Percentiles rank a stretch among this genome's conserved stretches.
These are phyloP conservation scores for Alternaria dauci DNA, from an alignment of 2,329 filamentous ascomycete species.

Conservation along the genomic window DNA sequence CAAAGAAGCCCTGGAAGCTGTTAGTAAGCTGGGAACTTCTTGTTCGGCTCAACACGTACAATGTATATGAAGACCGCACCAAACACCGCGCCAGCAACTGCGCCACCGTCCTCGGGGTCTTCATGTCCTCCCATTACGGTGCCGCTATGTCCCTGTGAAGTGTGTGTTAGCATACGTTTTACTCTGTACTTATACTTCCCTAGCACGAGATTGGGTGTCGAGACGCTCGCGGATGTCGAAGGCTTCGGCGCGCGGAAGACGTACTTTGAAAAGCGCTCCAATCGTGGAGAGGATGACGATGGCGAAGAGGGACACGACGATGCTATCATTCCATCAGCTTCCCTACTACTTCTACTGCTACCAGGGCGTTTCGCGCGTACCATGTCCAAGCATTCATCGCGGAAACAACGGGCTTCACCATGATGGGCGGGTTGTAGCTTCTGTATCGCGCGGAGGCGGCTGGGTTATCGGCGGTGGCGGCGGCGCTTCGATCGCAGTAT, in stretches of 20 bases:
- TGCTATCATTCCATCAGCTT: constrained; percentile 62
- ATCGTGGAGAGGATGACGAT: constrained; percentile 71
- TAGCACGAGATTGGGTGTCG: background rate
- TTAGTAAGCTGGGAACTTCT: constrained; percentile 3
- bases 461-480: constrained; percentile 23
- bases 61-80: constrained; percentile 87
- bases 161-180: constrained; percentile 28
- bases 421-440: constrained; percentile 53
- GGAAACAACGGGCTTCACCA: constrained; percentile 98
- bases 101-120: constrained; percentile 74
- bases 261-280: constrained; percentile 75
- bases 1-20: constrained; percentile 72
- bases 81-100: constrained; percentile 86
- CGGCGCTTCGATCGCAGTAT: constrained; percentile 15
- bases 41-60: constrained; percentile 66
- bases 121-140: constrained; percentile 80
- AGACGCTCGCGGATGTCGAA: background rate
- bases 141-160: constrained; percentile 71
- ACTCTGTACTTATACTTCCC: background rate
- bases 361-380: constrained; percentile 61
- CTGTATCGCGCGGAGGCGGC: constrained; percentile 17
- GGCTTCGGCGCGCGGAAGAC: constrained; percentile 32
- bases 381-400: constrained; percentile 95
- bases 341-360: background rate
- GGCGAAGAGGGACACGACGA: constrained; percentile 70